phyloP scores from a whole-genome alignment of 2,329 filamentous ascomycete genomes.

The Akanthomyces lecanii region DNA sequence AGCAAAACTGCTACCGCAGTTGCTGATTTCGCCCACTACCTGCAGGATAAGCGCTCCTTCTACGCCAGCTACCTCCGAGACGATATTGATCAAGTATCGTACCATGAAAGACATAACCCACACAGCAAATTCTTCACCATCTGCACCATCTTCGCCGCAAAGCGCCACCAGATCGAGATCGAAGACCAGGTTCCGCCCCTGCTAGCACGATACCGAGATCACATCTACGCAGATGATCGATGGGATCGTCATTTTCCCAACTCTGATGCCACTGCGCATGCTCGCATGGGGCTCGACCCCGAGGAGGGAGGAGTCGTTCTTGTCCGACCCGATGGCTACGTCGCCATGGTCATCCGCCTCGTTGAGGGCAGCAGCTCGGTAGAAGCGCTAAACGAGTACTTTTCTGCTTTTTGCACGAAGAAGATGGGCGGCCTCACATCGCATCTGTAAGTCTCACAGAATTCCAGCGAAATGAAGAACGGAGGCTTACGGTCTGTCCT shows the following conservation, averaged over 20 bases:
- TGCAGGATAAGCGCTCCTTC: constrained; percentile 67
- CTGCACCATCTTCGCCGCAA: constrained; percentile 68
- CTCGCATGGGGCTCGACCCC: constrained; percentile 77
- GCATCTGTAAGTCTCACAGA: constrained; percentile 24
- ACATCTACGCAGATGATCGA: constrained; percentile 82
- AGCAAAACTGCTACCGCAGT: constrained; percentile 58
- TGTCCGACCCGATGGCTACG: constrained; percentile 82
- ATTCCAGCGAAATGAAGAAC: neutral
- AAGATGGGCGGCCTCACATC: constrained; percentile 36
- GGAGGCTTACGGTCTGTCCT: neutral
- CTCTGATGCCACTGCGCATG: constrained; percentile 71
- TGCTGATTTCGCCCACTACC: constrained; percentile 61
- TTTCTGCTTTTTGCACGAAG: constrained; percentile 67
- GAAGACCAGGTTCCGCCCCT: constrained; percentile 63
- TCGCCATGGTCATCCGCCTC: constrained; percentile 69
- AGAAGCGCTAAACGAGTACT: constrained; percentile 80
- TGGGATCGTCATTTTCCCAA: constrained; percentile 66
- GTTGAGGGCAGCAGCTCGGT: constrained; percentile 74
- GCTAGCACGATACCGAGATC: constrained; percentile 71
- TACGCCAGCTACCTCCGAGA: constrained; percentile 60
- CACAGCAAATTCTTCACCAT: constrained; percentile 80
- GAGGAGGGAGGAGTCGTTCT: constrained; percentile 75
- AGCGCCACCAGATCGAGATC: constrained; percentile 68
- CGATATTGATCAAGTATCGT: constrained; percentile 59
- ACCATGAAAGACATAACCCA: constrained; percentile 80